phyloP scores from a whole-genome alignment of 768 basidiomycete genomes.

The Trametes maxima region DNA sequence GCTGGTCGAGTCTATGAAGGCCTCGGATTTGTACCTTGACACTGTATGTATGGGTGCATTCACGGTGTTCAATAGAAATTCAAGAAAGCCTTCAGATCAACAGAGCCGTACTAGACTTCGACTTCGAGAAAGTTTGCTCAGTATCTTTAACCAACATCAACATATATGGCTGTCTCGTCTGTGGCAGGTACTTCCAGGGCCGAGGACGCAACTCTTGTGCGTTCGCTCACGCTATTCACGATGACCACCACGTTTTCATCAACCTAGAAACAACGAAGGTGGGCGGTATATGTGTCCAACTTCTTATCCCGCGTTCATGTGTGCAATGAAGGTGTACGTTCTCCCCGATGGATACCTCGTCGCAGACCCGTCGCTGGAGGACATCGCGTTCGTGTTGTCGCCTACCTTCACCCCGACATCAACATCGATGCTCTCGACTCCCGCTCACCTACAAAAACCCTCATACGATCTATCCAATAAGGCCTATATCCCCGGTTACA shows the following conservation, averaged over 20 bases:
- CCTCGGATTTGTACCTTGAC: constrained; percentile 93
- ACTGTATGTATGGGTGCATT: constrained; percentile 55
- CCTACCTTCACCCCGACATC: constrained; percentile 78
- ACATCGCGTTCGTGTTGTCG: constrained; percentile 87
- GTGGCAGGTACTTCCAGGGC: constrained; percentile 99
- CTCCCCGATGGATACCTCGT: constrained; percentile 97
- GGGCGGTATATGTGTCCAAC: constrained; percentile 19
- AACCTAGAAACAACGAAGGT: constrained; percentile 94
- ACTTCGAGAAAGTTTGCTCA: constrained; percentile 99
- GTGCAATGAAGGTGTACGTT: constrained; percentile 77
- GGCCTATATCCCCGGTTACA: constrained; percentile 89
- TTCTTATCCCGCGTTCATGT: constrained; percentile 16
- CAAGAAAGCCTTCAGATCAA: constrained; percentile 68
- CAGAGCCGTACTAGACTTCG: constrained; percentile 89
- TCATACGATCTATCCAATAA: constrained; percentile 85
- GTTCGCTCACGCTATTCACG: constrained; percentile 95
- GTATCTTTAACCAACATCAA: constrained; percentile 97
- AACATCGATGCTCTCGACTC: constrained; percentile 56
- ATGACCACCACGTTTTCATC: constrained; percentile 98
- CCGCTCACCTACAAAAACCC: constrained; percentile 63
- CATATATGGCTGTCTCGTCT: constrained; percentile 95
- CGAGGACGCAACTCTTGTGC: constrained; percentile 92
- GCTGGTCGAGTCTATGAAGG: constrained; percentile 33
- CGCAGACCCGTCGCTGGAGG: constrained; percentile 94
- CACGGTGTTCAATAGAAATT: constrained; percentile 3